Conservation (phyloP, 768 basidiomycete species). For the Ephemerocybe angulata region DNA sequence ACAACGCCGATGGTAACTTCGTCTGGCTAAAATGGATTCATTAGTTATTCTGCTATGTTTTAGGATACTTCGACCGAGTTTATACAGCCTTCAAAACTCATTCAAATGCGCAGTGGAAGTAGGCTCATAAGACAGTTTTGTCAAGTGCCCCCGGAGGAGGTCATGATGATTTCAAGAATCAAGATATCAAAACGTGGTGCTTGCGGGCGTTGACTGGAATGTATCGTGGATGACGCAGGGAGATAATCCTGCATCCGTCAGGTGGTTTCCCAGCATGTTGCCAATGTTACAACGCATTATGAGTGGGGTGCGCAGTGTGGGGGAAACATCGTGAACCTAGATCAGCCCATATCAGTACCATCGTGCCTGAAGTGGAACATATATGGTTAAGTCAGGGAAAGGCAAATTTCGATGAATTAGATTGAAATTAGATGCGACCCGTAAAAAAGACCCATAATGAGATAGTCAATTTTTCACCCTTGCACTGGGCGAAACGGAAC, state of each 20-base stretch:
- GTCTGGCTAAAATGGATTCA: slow-evolving; percentile 64
- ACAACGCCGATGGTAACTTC: slow-evolving; percentile 56
- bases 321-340: neutral
- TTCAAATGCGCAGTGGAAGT: neutral
- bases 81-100: neutral
- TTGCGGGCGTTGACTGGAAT: slow-evolving; percentile 4
- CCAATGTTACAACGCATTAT: neutral
- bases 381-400: neutral
- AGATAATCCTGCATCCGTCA: neutral
- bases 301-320: neutral
- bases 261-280: neutral
- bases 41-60: slow-evolving; percentile 1
- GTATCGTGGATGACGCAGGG: neutral
- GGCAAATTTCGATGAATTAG: neutral
- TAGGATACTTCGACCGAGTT: neutral
- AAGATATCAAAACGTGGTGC: neutral
- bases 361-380: neutral
- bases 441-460: neutral
- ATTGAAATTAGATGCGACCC: neutral
- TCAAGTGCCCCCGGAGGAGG: neutral
- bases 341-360: neutral
- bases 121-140: neutral
- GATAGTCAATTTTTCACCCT: neutral
- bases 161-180: neutral
- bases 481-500: neutral